Base-by-base conservation (phyloP, 306 rosid genomes). In the Castanea crenata region DNA sequence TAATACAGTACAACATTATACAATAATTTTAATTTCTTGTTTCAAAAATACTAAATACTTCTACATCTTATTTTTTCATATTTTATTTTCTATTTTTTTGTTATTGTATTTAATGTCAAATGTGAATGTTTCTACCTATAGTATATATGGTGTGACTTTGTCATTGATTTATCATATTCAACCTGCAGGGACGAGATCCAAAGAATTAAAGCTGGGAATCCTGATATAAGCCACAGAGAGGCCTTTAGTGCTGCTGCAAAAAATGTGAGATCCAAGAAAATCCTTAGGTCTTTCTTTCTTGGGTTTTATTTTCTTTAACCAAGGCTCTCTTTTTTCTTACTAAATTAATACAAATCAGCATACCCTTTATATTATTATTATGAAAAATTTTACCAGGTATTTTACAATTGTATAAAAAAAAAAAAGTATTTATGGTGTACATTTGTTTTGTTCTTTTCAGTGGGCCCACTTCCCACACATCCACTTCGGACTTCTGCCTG, bases 401-500 rank as follows among this genome's bases (percentile, higher is more conserved):
- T 44, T 49, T 23, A 29, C 32, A 49, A 41, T 74, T 29, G 7
- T 44, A 19, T 70, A 79, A 1, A 6, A 46, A 11, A 12, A 8
- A 49, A 10, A 56, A 59, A 57, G 5, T 32, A 23, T 67, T 32
- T 25, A 57, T 27, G 61, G 69, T 73, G 67, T 80, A 38, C 71
- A 18, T 72, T 52, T 83, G 84, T 81, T 69, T 57, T 68, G 71
- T 76, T 78, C 38, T 38, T 89, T 79, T 74, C 87, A 94, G 99
- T 95, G 99, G 99, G 99, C 99, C 84, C 98, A 95, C 68, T 95
- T 91, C 84, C 99, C 99, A 20, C 98, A 93, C 86, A 95, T 95
- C 82, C 98, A 91, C 78, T 93, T 91, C 88, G 99, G 99, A 77
- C 91, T 95, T 57, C 88, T 86, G 97, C 97, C 99, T 86, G 96